A percentile compares a stretch with the other conserved stretches of the same genome.
These are phyloP conservation scores for Camelina laxa DNA, from an alignment of 345 rosid species.

Conservation along the genomic window DNA sequence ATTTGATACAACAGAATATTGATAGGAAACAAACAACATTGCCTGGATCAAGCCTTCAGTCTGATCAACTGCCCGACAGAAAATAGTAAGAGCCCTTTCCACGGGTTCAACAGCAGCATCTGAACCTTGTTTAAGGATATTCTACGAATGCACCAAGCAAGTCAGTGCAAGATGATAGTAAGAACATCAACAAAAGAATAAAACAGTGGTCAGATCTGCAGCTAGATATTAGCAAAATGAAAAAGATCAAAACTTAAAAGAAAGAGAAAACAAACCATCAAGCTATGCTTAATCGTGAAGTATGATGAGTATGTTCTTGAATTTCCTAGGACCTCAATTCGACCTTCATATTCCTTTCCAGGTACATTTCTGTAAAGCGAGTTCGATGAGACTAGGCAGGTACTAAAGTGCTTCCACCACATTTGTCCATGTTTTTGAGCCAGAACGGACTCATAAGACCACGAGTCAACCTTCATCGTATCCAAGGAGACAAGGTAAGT, in stretches of 20 bases:
- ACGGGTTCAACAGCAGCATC: slow-evolving; percentile 53
- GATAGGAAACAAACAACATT: slow-evolving; percentile 44
- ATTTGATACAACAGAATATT: slow-evolving; percentile 17
- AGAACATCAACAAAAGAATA: slow-evolving; percentile 26
- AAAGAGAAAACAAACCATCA: slow-evolving; percentile 60
- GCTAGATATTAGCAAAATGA: slow-evolving; percentile 23
- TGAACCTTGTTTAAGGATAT: slow-evolving; percentile 58
- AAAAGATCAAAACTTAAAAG: slow-evolving; percentile 19
- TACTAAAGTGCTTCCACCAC: slow-evolving; percentile 79
- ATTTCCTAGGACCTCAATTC: slow-evolving; percentile 65
- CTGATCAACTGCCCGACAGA: slow-evolving; percentile 65
- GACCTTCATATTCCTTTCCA: slow-evolving; percentile 66
- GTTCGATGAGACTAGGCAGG: slow-evolving; percentile 66
- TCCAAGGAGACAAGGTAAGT: slow-evolving; percentile 81
- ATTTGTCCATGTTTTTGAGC: slow-evolving; percentile 56
- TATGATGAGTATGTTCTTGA: slow-evolving; percentile 65
- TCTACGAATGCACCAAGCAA: slow-evolving; percentile 59
- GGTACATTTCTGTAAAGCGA: slow-evolving; percentile 54
- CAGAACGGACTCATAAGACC: slow-evolving; percentile 53
- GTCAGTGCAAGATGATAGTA: slow-evolving; percentile 37
- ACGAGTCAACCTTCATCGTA: slow-evolving; percentile 62
- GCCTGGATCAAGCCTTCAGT: slow-evolving; percentile 73
- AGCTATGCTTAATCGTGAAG: slow-evolving; percentile 63
- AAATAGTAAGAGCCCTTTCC: slow-evolving; percentile 77
- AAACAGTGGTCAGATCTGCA: slow-evolving; percentile 20